Base-by-base conservation (phyloP, 2,329 filamentous ascomycete species). In the Fusarium torulosum region DNA sequence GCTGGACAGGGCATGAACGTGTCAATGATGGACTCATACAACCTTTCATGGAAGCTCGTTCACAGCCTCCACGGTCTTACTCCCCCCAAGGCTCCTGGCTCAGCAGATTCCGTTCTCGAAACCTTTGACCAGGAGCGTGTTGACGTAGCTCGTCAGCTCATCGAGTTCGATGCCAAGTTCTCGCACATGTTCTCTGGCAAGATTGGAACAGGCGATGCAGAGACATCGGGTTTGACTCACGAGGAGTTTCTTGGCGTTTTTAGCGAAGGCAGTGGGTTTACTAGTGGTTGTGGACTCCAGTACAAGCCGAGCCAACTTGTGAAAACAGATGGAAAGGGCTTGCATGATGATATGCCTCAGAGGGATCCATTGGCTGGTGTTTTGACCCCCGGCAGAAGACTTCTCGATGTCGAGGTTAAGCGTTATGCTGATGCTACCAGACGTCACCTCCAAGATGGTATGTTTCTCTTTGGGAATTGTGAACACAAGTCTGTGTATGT, bases 21-120 rank as follows among this genome's bases (percentile, higher is more conserved):
- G 3, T 63, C 59, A 0, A 63, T 63, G 59, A 63, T 63, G 59
- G 59, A 63, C 9, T 63, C 59, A 1, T 63, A 56, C 17, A 63
- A 63, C 6, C 25, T 63, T 1, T 58, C 59, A 5, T 63, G 59
- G 59, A 63, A 63, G 9, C 57, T 63, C 3, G 31, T 56, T 0
- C 59, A 63, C 13, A 63, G 15, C 8, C 38, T 63, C 3, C 42
- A 63, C 4, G 43, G 59, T 3, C n/a, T 63, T 0, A 56, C 59
- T 1, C 59, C 54, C 5, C 1, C 9, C 0, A 25, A 2, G 4
- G 1, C 10, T 14, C 3, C 29, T 3, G 59, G 43, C 7, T 8
- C 31, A 6, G 10, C 8, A 14, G 50, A 62, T 19, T 6, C 43
- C 1, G n/a, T 62, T 0, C 59, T 63, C 6, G 25, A 44, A 7